A percentile compares a stretch with the other conserved stretches of the same genome.
Conservation (phyloP, 225 moss, liverwort and hornwort species). For the Sphagnum tenellum region DNA sequence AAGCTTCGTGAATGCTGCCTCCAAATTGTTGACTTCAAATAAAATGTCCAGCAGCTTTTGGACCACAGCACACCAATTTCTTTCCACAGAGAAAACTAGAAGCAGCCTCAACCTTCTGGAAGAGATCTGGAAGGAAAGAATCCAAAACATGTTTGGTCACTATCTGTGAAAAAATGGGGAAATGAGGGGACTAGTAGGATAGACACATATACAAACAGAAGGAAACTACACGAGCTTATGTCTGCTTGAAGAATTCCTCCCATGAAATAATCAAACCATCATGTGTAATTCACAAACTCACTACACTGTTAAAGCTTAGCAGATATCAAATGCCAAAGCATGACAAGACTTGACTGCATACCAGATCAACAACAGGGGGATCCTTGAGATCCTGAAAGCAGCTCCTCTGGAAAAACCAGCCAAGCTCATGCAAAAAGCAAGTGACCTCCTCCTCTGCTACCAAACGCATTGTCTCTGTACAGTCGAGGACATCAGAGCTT, state of each 20-base stretch:
- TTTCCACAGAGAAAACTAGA: conserved; percentile 60
- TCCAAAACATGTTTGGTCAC: too few relatives aligned
- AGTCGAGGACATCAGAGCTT: conserved; percentile 22
- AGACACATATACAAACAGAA: too few relatives aligned
- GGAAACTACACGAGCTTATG: too few relatives aligned
- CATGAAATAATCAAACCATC: too few relatives aligned
- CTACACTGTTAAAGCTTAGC: too few relatives aligned
- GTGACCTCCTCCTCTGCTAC: conserved; percentile 48
- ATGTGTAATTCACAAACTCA: too few relatives aligned
- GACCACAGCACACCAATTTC: conserved; percentile 80
- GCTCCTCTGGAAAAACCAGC: conserved; percentile 77
- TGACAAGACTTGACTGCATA: conserved; percentile 6
- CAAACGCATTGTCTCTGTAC: conserved; percentile 26
- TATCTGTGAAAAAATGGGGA: too few relatives aligned
- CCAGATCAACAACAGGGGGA: conserved; percentile 11
- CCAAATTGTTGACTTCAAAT: conserved; percentile 41
- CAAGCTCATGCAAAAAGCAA: conserved; percentile 66
- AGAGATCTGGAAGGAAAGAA: conserved; percentile 7
- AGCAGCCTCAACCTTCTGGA: conserved; percentile 37
- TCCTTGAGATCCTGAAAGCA: conserved; percentile 10
- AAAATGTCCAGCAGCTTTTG: conserved; percentile 60
- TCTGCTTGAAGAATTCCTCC: too few relatives aligned
- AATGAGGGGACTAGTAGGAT: too few relatives aligned
- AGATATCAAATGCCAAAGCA: too few relatives aligned
- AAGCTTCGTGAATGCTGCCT: conserved; percentile 23